Evolutionary conservation across 1,284 basidiomycete genomes (phyloP).

Genomic region (Ganoderma lucidum): DNA sequence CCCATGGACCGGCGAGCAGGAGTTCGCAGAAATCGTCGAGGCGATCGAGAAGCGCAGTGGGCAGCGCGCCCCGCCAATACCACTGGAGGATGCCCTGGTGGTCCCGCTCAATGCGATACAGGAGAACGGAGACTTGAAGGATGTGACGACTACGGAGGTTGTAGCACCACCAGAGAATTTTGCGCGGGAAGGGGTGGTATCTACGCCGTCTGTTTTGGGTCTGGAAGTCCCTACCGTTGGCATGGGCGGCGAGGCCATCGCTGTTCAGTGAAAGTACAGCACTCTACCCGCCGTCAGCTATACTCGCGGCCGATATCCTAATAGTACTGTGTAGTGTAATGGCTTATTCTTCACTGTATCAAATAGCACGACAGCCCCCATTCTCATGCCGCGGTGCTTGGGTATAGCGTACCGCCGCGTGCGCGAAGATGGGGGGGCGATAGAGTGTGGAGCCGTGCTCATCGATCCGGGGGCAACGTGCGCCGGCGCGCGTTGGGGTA

Average conservation of each 20-base stretch:
- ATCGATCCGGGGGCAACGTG: constrained; percentile 24
- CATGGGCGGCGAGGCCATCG: constrained; percentile 11
- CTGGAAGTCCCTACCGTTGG: constrained; percentile 15
- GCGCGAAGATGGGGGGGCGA: constrained; percentile 11
- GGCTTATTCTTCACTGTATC: constrained; percentile 13
- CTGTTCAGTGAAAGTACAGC: constrained; percentile 12
- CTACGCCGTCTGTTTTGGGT: constrained; percentile 5
- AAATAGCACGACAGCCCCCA: constrained; percentile 5
- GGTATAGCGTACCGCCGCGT: not conserved
- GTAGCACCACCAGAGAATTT: not conserved
- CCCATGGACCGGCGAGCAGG: constrained; percentile 66
- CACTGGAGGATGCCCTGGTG: constrained; percentile 21
- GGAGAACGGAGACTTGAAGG: not conserved
- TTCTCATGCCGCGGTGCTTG: not conserved
- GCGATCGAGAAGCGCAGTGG: constrained; percentile 57
- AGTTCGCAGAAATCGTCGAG: constrained; percentile 62
- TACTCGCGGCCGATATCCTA: constrained; percentile 1
- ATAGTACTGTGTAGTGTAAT: constrained; percentile 7
- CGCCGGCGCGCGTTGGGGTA: not conserved
- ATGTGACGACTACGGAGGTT: not conserved
- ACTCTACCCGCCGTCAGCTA: not conserved
- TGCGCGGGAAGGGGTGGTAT: not conserved
- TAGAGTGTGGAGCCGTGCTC: constrained; percentile 16
- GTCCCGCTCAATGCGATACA: not conserved
- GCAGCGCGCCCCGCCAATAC: constrained; percentile 31